Conservation (phyloP, 108 stramenopile species). For the Cyclotella sp. region DNA sequence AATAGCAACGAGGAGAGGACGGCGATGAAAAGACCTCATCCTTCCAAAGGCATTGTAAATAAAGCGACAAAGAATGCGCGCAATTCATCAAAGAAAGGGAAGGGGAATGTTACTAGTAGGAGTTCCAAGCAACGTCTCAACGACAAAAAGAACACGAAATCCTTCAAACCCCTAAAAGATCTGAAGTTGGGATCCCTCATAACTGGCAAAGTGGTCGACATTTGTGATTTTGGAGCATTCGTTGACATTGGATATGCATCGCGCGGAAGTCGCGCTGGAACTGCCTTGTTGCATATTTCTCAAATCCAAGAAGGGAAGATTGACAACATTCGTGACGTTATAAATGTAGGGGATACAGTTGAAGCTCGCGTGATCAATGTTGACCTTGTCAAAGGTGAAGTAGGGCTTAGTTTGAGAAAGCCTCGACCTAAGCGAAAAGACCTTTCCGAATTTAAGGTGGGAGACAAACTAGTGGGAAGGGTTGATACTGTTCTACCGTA, state of each 20-base stretch:
- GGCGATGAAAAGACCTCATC: background rate
- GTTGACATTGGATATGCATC: slow-evolving; percentile 51
- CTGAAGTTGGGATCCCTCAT: slow-evolving; percentile 40
- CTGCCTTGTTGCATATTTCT: slow-evolving; percentile 53
- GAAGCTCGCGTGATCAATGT: slow-evolving; percentile 41
- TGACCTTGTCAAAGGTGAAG: slow-evolving; percentile 41
- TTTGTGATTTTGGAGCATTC: slow-evolving; percentile 51
- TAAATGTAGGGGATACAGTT: slow-evolving; percentile 42
- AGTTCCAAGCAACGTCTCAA: background rate
- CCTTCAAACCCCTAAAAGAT: slow-evolving; percentile 43
- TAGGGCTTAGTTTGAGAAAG: slow-evolving; percentile 35
- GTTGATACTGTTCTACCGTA: slow-evolving; percentile 40
- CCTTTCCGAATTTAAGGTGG: slow-evolving; percentile 27
- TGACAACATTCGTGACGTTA: slow-evolving; percentile 23
- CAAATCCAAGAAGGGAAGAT: slow-evolving; percentile 43
- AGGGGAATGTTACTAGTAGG: slow-evolving; percentile 8
- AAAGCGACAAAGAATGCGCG: background rate
- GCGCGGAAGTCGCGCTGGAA: slow-evolving; percentile 36
- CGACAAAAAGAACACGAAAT: slow-evolving; percentile 10
- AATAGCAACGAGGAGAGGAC: background rate
- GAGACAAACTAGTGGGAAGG: slow-evolving; percentile 40
- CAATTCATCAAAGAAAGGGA: slow-evolving; percentile 19
- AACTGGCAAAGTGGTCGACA: slow-evolving; percentile 40
- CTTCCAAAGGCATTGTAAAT: background rate
- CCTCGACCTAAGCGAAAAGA: slow-evolving; percentile 41